A percentile compares a stretch with the other conserved stretches of the same genome.
Evolutionary conservation across 495 filamentous ascomycete species (phyloP).

Genomic region (Lophium mytilinum): DNA sequence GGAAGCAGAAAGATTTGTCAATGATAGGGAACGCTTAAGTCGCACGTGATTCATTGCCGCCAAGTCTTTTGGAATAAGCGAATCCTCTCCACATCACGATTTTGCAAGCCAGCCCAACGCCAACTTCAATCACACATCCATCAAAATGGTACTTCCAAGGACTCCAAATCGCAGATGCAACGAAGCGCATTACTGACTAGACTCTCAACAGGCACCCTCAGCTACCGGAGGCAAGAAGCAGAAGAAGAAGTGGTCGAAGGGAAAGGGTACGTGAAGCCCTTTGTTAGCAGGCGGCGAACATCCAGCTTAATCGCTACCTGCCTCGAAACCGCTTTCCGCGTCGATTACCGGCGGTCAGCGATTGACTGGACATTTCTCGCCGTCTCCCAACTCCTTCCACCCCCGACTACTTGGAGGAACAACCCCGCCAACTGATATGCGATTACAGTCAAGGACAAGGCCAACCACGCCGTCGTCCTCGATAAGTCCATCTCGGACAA

Average conservation of each 20-base stretch:
- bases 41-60: too few species aligned
- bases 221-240: conserved; percentile 87
- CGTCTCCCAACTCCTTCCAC: conserved; percentile 9
- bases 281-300: too few species aligned
- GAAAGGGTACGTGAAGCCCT: conserved; percentile 65
- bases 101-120: neutral
- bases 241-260: conserved; percentile 99
- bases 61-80: too few species aligned
- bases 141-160: conserved; percentile 23
- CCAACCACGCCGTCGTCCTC: conserved; percentile 83
- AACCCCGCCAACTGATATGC: conserved; percentile 2
- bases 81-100: too few species aligned
- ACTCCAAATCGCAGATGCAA: neutral
- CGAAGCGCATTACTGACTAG: conserved; percentile 3
- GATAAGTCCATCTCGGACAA: conserved; percentile 61
- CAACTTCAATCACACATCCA: conserved; percentile 18
- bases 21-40: too few species aligned
- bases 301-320: too few species aligned
- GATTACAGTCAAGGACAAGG: conserved; percentile 96
- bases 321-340: too few species aligned
- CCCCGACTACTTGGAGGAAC: conserved; percentile 18
- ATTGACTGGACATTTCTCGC: neutral
- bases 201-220: conserved; percentile 31
- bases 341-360: too few species aligned
- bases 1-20: too few species aligned